A percentile compares a stretch with the other conserved stretches of the same genome.
Conservation (phyloP, 495 filamentous ascomycete species). For the Neurospora pannonica region DNA sequence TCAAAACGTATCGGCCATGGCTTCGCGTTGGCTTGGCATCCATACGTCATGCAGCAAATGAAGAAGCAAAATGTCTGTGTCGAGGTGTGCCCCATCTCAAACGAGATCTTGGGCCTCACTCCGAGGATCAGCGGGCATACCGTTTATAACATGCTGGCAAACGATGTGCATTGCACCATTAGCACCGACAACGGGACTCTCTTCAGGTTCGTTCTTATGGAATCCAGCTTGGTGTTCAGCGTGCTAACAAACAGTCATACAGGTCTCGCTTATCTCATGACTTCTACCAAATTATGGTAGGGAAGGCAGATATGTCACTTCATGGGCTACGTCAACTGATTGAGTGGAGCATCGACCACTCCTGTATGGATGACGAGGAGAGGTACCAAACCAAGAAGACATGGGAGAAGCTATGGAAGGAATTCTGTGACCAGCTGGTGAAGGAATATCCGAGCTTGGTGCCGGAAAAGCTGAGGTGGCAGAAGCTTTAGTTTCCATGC, state of each 20-base stretch:
- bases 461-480: not conserved
- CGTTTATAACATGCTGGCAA: conserved; percentile 41
- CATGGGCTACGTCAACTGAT: conserved; percentile 44
- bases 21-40: conserved; percentile 82
- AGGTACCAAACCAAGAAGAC: conserved; percentile 18
- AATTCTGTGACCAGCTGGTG: conserved; percentile 32
- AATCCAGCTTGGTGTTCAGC: not conserved
- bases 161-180: conserved; percentile 43
- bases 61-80: conserved; percentile 74
- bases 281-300: conserved; percentile 47
- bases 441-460: conserved; percentile 4
- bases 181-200: conserved; percentile 48
- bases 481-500: not conserved
- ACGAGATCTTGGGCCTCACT: conserved; percentile 59
- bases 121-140: conserved; percentile 36
- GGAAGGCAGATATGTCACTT: conserved; percentile 41
- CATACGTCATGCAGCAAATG: conserved; percentile 70
- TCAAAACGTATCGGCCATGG: conserved; percentile 85
- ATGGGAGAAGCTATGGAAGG: conserved; percentile 38
- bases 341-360: conserved; percentile 45
- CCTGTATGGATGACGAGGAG: conserved; percentile 33
- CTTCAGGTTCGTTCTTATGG: conserved; percentile 31
- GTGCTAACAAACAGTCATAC: not conserved
- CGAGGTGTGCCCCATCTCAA: conserved; percentile 85
- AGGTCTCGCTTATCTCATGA: conserved; percentile 49